These are phyloP conservation scores for Trypethelium eluteriae DNA, from an alignment of 495 filamentous ascomycete species.

Conservation along the genomic window DNA sequence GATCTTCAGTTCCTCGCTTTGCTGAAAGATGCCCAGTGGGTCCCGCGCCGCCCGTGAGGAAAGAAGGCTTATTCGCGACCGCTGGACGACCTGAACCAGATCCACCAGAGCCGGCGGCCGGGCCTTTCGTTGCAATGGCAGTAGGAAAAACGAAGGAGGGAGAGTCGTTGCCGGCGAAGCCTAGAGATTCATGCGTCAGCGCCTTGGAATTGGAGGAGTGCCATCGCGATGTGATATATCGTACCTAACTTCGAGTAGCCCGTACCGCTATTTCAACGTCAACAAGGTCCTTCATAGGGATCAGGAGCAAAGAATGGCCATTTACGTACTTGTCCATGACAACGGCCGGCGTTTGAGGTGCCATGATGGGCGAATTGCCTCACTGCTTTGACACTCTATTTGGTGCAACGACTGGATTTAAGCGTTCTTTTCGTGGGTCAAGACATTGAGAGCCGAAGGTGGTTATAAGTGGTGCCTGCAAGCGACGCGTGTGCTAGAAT, in stretches of 20 bases:
- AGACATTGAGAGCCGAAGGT: background rate
- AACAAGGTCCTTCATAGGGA: slow-evolving; percentile 15
- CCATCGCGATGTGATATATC: slow-evolving; percentile 21
- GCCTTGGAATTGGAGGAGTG: slow-evolving; percentile 9
- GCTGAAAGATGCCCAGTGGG: slow-evolving; percentile 69
- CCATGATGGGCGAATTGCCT: slow-evolving; percentile 50
- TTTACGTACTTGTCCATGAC: slow-evolving; percentile 99
- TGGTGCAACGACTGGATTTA: background rate
- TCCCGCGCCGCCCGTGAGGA: slow-evolving; percentile 84
- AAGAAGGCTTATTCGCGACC: slow-evolving; percentile 88
- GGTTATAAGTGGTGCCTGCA: background rate
- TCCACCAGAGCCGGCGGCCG: slow-evolving; percentile 57
- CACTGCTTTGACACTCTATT: background rate
- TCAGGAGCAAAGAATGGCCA: background rate
- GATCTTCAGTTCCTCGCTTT: slow-evolving; percentile 93
- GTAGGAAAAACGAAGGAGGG: slow-evolving; percentile 99
- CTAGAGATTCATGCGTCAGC: slow-evolving; percentile 43
- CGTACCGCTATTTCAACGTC: slow-evolving; percentile 64
- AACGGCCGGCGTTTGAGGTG: slow-evolving; percentile 98
- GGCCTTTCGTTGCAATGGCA: slow-evolving; percentile 90
- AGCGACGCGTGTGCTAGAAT: background rate
- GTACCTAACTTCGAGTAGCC: slow-evolving; percentile 96
- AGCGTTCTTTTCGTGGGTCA: background rate
- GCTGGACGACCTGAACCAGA: slow-evolving; percentile 80
- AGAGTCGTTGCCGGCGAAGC: slow-evolving; percentile 98